These are phyloP conservation scores for Knoxdaviesia proteae DNA, from an alignment of 2,329 filamentous ascomycete species.

Conservation along the genomic window DNA sequence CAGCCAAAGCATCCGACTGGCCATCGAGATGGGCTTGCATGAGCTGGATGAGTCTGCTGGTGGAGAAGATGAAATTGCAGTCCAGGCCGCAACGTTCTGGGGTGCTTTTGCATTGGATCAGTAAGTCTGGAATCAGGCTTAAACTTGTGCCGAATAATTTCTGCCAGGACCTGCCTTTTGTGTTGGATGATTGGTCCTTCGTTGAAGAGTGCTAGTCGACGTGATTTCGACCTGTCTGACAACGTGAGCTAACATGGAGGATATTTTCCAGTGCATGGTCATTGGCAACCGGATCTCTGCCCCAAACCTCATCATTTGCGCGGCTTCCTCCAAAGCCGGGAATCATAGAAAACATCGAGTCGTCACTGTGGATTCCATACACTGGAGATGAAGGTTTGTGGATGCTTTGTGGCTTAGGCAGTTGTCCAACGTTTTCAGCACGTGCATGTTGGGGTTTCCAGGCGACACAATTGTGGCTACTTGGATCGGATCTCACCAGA, in stretches of 20 bases:
- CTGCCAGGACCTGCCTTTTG: neutral
- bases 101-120: conserved; percentile 42
- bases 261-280: conserved; percentile 34
- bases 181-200: no score
- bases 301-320: conserved; percentile 35
- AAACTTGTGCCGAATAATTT: conserved; percentile 6
- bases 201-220: no score
- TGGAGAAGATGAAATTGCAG: conserved; percentile 34
- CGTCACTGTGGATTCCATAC: conserved; percentile 37
- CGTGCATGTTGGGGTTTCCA: no score
- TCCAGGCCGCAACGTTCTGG: conserved; percentile 39
- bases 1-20: conserved; percentile 50
- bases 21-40: conserved; percentile 52
- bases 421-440: no score
- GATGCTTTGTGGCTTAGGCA: neutral
- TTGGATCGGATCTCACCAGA: no score
- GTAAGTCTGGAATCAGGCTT: conserved; percentile 19
- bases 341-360: conserved; percentile 38
- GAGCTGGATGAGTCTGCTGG: conserved; percentile 21
- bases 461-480: no score
- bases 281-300: conserved; percentile 38
- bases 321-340: conserved; percentile 36
- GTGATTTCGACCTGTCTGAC: no score
- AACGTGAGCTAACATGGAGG: no score
- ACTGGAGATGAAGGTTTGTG: conserved; percentile 30